Evolutionary conservation across 2,329 filamentous ascomycete genomes (phyloP), one percentile per base, ranked within the genome.

Genomic region (Nemania bipapillata): DNA sequence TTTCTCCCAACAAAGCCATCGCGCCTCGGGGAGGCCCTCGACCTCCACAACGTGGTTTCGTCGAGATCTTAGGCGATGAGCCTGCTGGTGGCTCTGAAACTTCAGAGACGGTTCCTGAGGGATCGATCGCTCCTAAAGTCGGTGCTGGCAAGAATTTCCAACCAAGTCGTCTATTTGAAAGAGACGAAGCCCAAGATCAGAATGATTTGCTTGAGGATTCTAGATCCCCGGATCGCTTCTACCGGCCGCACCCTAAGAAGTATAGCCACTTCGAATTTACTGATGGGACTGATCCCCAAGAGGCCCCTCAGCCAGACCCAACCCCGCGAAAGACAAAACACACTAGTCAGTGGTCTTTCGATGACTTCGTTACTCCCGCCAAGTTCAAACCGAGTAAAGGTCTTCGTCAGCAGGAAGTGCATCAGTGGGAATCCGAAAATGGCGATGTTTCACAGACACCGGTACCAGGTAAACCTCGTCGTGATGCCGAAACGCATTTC

Each of bases 241-340:
- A 86, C 76, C 86, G 91, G 76, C 90, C 92, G 6, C 88, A 96
- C 79, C 87, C 92, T 2, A 89, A 89, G 77, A 96, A 93, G 80
- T 97, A 90, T 82, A 85, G 91, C 66, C 95, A 98, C 81, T 97
- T 97, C 77, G 90, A 94, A 68, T 92, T 97, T 77, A 89, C 86
- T 66, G 90, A 93, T 72, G 89, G 89, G 58, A 86, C 83, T 22
- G 86, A 88, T 63, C 81, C 83, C 17, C 80, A 82, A 68, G 84
- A 87, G 58, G 80, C 80, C 20, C 81, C 84, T 15, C 76, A 82
- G 70, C 77, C 82, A n/a, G 81, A 79, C 59, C 73, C 80, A 3
- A 77, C 81, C 24, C 79, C 84, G 22, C 79, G 85, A 61, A 86
- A 85, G 76, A 84, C 85, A 63, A 92, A 91, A 82, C 90, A 93